These are phyloP conservation scores for Knoxia roxburghii DNA, from an alignment of 257 asterid genomes.

Conservation along the genomic window DNA sequence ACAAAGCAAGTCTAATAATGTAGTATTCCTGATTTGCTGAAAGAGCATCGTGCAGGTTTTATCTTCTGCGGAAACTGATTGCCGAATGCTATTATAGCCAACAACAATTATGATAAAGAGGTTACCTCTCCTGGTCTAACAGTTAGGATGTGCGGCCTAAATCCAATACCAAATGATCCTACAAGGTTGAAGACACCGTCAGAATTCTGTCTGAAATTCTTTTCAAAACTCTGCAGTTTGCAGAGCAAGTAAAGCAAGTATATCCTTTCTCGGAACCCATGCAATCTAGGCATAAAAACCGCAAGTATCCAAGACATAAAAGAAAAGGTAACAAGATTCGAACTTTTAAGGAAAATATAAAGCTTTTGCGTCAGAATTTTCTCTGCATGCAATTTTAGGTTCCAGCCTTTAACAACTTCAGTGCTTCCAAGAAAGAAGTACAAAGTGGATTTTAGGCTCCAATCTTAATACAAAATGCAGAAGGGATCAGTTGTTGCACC, in stretches of 20 bases:
- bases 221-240: no score
- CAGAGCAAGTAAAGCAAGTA: no score
- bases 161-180: slow-evolving; percentile 49
- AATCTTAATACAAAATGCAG: not conserved
- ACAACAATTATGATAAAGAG: not conserved
- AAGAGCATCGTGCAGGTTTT: not conserved
- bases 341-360: not conserved
- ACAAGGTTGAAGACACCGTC: slow-evolving; percentile 3
- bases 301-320: not conserved
- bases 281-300: not conserved
- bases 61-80: not conserved
- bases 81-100: not conserved
- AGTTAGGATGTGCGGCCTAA: slow-evolving; percentile 39
- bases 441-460: not conserved
- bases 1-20: not conserved
- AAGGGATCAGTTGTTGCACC: not conserved
- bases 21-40: not conserved
- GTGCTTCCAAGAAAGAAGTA: no score
- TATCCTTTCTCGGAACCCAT: not conserved
- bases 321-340: not conserved
- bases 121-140: slow-evolving; percentile 52
- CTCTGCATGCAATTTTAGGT: not conserved
- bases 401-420: not conserved
- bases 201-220: no score
- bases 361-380: not conserved